A percentile compares a stretch with the other conserved stretches of the same genome.
These are phyloP conservation scores for Geotrichum citri-aurantii DNA, from an alignment of 1,139 yeast genomes.

Conservation along the genomic window DNA sequence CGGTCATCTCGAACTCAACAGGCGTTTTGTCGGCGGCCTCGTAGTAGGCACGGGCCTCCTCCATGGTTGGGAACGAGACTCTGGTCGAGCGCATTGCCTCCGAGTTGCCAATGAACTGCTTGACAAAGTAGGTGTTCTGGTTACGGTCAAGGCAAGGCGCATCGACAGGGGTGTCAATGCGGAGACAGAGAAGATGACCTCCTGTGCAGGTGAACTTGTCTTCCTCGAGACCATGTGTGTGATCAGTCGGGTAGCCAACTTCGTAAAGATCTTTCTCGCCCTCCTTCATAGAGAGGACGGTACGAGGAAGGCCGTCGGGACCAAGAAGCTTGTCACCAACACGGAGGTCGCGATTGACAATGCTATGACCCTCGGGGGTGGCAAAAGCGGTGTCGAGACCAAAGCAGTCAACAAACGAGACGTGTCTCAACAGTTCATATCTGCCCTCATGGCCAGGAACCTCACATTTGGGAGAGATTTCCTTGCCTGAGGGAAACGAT, in stretches of 20 bases:
- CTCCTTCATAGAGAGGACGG: neutral
- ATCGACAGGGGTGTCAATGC: slow-evolving; percentile 2
- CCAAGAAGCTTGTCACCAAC: slow-evolving; percentile 2
- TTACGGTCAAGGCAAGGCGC: neutral
- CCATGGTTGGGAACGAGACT: neutral
- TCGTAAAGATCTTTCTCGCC: neutral
- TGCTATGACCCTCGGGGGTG: neutral
- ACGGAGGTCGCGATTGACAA: neutral
- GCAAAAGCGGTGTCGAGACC: neutral
- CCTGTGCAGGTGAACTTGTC: slow-evolving; percentile 3
- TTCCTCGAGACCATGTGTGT: neutral
- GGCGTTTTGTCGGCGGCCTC: neutral
- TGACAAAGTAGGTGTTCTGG: neutral
- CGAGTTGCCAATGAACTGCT: slow-evolving; percentile 1
- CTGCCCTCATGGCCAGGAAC: slow-evolving; percentile 74
- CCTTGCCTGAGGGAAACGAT: slow-evolving; percentile 91
- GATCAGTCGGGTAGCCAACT: neutral
- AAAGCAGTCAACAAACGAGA: slow-evolving; percentile 77
- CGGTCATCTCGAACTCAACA: slow-evolving; percentile 2
- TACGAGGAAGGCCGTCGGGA: slow-evolving; percentile 2
- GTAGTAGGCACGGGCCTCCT: slow-evolving; percentile 1
- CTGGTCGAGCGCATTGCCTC: neutral
- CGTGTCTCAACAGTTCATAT: slow-evolving; percentile 88
- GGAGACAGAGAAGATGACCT: slow-evolving; percentile 1
- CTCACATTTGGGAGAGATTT: slow-evolving; percentile 87